Evolutionary conservation across 352 stramenopile genomes (phyloP), one percentile per base, ranked within the genome.

Genomic region (Phytophthora citrophthora): DNA sequence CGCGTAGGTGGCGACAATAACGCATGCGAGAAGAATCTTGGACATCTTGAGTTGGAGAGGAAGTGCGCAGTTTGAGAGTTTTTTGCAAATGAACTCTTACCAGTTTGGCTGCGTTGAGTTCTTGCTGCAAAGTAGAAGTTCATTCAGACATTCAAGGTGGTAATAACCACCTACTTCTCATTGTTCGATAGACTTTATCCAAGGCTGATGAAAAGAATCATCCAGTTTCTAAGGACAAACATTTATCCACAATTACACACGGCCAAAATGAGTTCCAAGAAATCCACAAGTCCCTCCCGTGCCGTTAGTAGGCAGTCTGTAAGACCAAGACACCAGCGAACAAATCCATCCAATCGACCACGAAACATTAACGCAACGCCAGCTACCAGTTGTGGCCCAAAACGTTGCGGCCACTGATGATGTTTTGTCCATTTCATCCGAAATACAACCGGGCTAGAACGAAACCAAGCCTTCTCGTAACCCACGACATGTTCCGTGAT

Each of bases 371-470:
- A 57, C 43, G 48, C 53, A 57, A 67, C 36, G 38, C 36, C 56
- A 60, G 53, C 64, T 61, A 72, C 9, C 46, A 60, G 18, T 46
- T 12, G 51, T 59, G 57, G 40, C 41, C 46, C 46, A 58, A 64
- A 53, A 64, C 29, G 18, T 58, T 55, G n/a, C 59, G 23, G 65
- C 53, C 53, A 61, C 59, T 47, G 23, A 64, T 55, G 32, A 34
- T 46, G 26, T 13, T 64, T 58, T 68, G 29, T 72, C 64, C 64
- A 69, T 69, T 72, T 69, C 53, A 38, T 69, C 46, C 46, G 49
- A 58, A 60, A 61, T 65, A 69, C 40, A 61, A 61, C 52, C 26
- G 31, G 31, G 44, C n/a, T 64, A 34, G 51, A 65, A 56, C 51
- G 38, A 61, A 44, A 56, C 50, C 59, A 47, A 62, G 29, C 20